Evolutionary conservation across 2,329 filamentous ascomycete species (phyloP).

Genomic region (Pestalotiopsis fici): DNA sequence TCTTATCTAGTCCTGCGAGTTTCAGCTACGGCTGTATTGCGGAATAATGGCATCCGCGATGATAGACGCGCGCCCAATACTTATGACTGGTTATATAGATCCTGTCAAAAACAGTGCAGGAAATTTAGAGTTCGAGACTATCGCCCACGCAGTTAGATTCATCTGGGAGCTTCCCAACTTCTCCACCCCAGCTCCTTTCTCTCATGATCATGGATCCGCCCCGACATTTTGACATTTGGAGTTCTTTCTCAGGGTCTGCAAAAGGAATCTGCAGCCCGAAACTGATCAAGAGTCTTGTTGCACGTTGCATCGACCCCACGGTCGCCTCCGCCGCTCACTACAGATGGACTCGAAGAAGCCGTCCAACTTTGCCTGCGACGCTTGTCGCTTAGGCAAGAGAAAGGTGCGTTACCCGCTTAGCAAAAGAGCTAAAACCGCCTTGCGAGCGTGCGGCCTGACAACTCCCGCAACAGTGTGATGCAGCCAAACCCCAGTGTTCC

Average conservation of each 20-base stretch:
- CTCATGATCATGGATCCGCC: not conserved
- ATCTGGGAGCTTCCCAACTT: not conserved
- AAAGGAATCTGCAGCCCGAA: not conserved
- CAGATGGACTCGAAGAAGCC: constrained; percentile 4
- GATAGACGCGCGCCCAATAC: not conserved
- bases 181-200: not conserved
- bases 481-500: constrained; percentile 16
- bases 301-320: not conserved
- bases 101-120: too few species aligned
- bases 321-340: not conserved
- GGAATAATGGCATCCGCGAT: not conserved
- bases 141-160: not conserved
- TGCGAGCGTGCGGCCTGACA: not conserved
- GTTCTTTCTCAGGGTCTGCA: not conserved
- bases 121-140: constrained; percentile 2
- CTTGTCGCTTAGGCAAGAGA: constrained; percentile 5
- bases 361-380: constrained; percentile 7
- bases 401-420: constrained; percentile 5
- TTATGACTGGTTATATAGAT: not conserved
- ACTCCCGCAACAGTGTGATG: constrained; percentile 14
- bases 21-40: not conserved
- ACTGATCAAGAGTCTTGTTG: not conserved
- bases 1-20: not conserved
- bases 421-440: not conserved
- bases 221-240: not conserved